A percentile compares a stretch with the other conserved stretches of the same genome.
Conservation (phyloP, 1,284 basidiomycete genomes). For the Rhodotorula sp. region DNA sequence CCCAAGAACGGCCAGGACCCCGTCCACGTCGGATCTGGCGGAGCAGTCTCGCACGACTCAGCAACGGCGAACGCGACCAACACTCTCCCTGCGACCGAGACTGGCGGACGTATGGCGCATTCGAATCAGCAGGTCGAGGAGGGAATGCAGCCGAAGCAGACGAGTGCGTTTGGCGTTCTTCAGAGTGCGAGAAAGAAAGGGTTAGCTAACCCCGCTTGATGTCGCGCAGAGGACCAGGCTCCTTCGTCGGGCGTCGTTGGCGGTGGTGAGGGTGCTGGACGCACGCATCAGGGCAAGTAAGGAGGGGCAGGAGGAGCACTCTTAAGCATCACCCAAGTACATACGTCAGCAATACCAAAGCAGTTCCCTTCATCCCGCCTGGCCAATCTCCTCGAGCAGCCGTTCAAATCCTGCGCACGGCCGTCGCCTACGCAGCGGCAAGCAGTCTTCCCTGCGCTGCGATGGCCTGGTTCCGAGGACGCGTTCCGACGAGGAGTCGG, state of each 20-base stretch:
- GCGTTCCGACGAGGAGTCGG: too few species aligned
- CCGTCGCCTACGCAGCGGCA: too few species aligned
- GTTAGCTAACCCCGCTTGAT: not conserved
- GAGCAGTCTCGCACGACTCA: not conserved
- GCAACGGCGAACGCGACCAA: slow-evolving; percentile 13
- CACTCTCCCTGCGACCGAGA: slow-evolving; percentile 5
- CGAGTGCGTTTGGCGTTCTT: not conserved
- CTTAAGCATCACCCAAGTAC: not conserved
- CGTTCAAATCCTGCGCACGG: too few species aligned
- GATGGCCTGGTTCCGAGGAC: too few species aligned
- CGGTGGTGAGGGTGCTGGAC: slow-evolving; percentile 8
- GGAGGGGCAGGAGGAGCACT: not conserved
- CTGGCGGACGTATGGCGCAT: slow-evolving; percentile 11
- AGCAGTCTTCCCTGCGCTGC: too few species aligned
- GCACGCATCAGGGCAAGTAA: not conserved
- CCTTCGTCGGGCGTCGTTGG: not conserved
- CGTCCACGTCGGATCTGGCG: slow-evolving; percentile 14
- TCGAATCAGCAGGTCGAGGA: slow-evolving; percentile 13
- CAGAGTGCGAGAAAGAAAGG: not conserved
- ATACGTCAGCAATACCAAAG: not conserved
- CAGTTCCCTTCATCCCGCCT: not conserved
- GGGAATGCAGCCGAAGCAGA: slow-evolving; percentile 9
- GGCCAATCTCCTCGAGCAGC: too few species aligned
- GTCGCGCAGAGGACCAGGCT: not conserved
- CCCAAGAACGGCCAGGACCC: slow-evolving; percentile 14